Base-by-base conservation (phyloP, 805 yeast genomes). In the Candida yuanshanica region DNA sequence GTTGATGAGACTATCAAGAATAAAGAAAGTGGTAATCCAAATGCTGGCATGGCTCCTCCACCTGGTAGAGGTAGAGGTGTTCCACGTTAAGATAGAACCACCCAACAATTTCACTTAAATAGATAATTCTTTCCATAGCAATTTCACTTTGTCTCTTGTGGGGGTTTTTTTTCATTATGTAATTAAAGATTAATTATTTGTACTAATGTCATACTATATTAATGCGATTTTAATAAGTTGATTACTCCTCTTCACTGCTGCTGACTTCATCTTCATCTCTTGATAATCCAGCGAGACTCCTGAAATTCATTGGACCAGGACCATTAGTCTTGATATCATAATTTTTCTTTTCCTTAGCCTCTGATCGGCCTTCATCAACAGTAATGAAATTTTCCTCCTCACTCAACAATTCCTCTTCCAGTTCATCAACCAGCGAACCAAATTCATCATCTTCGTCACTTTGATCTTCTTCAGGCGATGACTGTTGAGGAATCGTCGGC, bases 1-100 rank as follows among this genome's bases (percentile, higher is more conserved):
- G 95, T 93, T 45, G 99, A 93, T 63, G 98, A 93, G 69, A 93
- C 98, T 14, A 82, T 85, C 53, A 80, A 73, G 52, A 84, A 81
- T 56, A 76, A 82, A 55, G 86, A 79, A 48, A 77, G 78, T 51
- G 77, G 74, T 38, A 68, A 74, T 27, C 69, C 75, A 17, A 69
- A 68, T 48, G 72, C 74, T 20, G 71, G 71, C 38, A 66, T 62
- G 68, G 67, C 69, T 46, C 72, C 72, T 29, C 75, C 72, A 40
- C 70, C 58, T 41, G 79, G 81, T 33, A 75, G 90, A 62, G 90
- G 88, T 41, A 76, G 82, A 66, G 89, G 89, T 52, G 78, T 85
- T 55, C 81, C 79, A 40, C 67, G 53, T 53, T 49, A 40, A 43
- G 18, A 13, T 26, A 35, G n/a, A n/a, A n/a, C n/a, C n/a, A n/a